Evolutionary conservation across 2,329 filamentous ascomycete genomes (phyloP).

Genomic region (Podosphaera xanthii): DNA sequence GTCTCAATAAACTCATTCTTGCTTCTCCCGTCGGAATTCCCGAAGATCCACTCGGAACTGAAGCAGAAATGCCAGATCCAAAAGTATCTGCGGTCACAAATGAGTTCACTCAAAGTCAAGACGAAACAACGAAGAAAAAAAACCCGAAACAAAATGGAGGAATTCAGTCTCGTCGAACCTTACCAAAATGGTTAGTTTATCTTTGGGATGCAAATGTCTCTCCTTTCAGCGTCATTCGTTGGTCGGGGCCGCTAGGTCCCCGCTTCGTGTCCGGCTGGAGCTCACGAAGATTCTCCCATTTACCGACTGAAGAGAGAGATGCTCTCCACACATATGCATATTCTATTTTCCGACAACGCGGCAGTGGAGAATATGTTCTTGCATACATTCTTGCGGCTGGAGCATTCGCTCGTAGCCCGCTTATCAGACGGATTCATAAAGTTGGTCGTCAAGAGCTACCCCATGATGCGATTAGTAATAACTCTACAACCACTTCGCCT

Average conservation of each 20-base stretch:
- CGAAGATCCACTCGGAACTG: constrained; percentile 76
- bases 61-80: constrained; percentile 57
- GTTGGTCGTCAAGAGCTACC: constrained; percentile 48
- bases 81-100: constrained; percentile 47
- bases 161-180: constrained; percentile 22
- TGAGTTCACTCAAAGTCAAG: constrained; percentile 61
- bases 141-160: constrained; percentile 16
- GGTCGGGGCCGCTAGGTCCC: constrained; percentile 73
- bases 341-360: constrained; percentile 75
- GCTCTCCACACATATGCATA: constrained; percentile 87
- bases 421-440: constrained; percentile 69
- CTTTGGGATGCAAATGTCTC: constrained; percentile 96
- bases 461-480: not conserved
- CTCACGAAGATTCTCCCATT: constrained; percentile 70
- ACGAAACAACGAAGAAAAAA: constrained; percentile 15
- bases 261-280: constrained; percentile 91
- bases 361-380: constrained; percentile 82
- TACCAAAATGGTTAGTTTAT: constrained; percentile 74
- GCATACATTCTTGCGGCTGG: constrained; percentile 85
- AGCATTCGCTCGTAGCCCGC: constrained; percentile 67
- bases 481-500: not conserved
- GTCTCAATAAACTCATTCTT: constrained; percentile 84
- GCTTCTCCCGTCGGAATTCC: constrained; percentile 88
- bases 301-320: constrained; percentile 57
- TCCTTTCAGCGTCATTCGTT: constrained; percentile 74